Conservation (phyloP, 768 basidiomycete genomes). For the Podaxis mareebaensis region DNA sequence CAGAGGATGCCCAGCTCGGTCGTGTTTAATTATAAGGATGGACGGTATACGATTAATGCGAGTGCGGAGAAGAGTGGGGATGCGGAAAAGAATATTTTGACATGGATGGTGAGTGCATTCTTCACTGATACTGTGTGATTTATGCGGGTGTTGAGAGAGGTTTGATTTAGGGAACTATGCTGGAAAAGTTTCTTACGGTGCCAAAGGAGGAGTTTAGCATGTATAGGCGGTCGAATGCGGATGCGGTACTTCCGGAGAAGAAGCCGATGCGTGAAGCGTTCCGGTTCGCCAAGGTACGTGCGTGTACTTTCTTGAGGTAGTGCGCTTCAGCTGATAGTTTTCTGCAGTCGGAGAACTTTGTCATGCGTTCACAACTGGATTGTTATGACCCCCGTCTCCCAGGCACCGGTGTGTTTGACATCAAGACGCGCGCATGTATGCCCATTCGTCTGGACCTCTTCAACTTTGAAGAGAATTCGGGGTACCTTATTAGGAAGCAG, state of each 20-base stretch:
- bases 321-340: neutral
- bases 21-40: conserved; percentile 61
- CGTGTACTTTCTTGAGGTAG: neutral
- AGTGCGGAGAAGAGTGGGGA: conserved; percentile 40
- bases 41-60: conserved; percentile 68
- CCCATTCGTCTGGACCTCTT: conserved; percentile 83
- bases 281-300: conserved; percentile 76
- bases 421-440: conserved; percentile 90
- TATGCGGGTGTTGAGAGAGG: neutral
- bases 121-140: neutral
- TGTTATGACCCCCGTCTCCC: conserved; percentile 80
- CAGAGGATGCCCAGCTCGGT: conserved; percentile 79
- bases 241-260: conserved; percentile 33
- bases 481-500: conserved; percentile 68
- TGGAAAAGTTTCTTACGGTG: conserved; percentile 86
- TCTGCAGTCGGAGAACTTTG: conserved; percentile 54
- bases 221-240: conserved; percentile 41
- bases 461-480: conserved; percentile 82
- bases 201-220: conserved; percentile 61
- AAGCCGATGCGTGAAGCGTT: conserved; percentile 66
- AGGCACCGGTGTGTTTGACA: conserved; percentile 91
- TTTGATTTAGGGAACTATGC: conserved; percentile 72
- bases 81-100: conserved; percentile 67
- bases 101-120: conserved; percentile 60
- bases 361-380: conserved; percentile 96